A percentile compares a stretch with the other conserved stretches of the same genome.
Conservation (phyloP, 345 rosid genomes). For the Murraya paniculata region DNA sequence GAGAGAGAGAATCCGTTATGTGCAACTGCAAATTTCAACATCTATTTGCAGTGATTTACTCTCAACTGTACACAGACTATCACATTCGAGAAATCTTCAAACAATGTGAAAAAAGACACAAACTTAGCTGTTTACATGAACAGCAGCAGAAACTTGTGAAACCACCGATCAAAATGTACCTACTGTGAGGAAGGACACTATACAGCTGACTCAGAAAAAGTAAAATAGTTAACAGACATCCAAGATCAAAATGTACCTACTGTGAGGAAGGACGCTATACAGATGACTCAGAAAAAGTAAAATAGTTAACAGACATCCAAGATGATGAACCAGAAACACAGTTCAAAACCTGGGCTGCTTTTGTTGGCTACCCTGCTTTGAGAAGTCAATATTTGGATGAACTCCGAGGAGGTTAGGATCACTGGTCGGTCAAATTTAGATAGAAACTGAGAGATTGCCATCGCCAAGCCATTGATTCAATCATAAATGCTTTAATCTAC, state of each 20-base stretch:
- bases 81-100: background rate
- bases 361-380: background rate
- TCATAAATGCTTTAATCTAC: constrained; percentile 11
- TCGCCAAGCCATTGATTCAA: background rate
- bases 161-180: background rate
- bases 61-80: background rate
- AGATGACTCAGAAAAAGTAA: background rate
- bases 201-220: background rate
- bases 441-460: background rate
- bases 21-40: background rate
- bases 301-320: background rate
- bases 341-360: background rate
- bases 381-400: background rate
- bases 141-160: background rate
- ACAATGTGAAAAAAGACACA: background rate
- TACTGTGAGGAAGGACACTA: background rate
- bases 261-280: background rate
- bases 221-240: too few relatives aligned
- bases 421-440: background rate
- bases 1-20: background rate
- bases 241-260: background rate
- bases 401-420: background rate
- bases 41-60: background rate
- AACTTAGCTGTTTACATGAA: background rate
- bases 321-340: background rate